Conservation (phyloP, 768 basidiomycete species). For the Roridomyces roridus region DNA sequence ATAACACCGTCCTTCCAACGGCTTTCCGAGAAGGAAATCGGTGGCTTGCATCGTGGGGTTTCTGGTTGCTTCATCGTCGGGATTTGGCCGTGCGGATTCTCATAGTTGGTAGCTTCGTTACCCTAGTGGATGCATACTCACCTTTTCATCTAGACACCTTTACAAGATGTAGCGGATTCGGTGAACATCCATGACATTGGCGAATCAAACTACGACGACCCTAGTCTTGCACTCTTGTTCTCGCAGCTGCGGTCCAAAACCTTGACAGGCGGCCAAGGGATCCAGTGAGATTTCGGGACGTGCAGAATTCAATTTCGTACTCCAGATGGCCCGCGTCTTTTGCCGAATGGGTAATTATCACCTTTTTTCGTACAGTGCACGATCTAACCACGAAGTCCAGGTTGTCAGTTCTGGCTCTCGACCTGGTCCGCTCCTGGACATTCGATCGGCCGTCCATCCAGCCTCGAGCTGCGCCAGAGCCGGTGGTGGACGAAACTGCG, state of each 20-base stretch:
- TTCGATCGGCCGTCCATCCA: conserved; percentile 70
- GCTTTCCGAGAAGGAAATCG: conserved; percentile 90
- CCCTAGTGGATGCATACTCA: not conserved
- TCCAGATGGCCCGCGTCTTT: conserved; percentile 93
- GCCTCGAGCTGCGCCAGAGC: not conserved
- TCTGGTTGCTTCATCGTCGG: conserved; percentile 89
- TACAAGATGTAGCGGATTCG: conserved; percentile 71
- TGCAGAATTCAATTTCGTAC: conserved; percentile 93
- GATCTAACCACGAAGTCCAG: conserved; percentile 45
- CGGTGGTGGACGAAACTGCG: conserved; percentile 7
- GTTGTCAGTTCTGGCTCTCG: conserved; percentile 92
- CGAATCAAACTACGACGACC: conserved; percentile 92
- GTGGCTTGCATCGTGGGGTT: conserved; percentile 95
- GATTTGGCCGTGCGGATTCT: conserved; percentile 92
- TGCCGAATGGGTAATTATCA: conserved; percentile 86
- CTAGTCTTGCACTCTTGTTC: conserved; percentile 89
- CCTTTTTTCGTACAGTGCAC: not conserved
- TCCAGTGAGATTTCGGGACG: conserved; percentile 89
- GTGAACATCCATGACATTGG: conserved; percentile 72
- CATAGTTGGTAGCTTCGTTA: conserved; percentile 59
- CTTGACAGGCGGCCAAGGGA: conserved; percentile 90
- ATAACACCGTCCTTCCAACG: conserved; percentile 76
- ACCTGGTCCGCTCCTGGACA: conserved; percentile 90
- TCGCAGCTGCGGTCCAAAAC: conserved; percentile 90
- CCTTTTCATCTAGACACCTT: conserved; percentile 60